Conservation (phyloP, 2,329 filamentous ascomycete species). For the Tympanopsis confertula region DNA sequence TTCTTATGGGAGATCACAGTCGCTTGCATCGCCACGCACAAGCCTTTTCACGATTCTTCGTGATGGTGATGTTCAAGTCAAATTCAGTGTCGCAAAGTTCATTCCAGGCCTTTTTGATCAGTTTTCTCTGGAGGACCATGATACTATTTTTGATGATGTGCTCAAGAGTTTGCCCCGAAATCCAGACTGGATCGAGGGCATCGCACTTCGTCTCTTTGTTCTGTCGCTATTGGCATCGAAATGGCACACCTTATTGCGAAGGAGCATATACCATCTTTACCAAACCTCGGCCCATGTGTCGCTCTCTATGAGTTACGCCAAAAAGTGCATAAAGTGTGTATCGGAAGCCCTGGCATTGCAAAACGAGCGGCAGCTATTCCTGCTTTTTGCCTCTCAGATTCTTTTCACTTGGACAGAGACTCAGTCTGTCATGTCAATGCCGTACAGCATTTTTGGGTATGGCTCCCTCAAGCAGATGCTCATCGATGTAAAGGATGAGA, state of each 20-base stretch:
- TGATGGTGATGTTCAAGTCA: conserved; percentile 56
- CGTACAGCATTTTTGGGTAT: conserved; percentile 79
- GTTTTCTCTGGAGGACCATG: conserved; percentile 74
- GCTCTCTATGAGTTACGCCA: conserved; percentile 57
- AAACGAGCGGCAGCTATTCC: conserved; percentile 62
- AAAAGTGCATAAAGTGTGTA: conserved; percentile 57
- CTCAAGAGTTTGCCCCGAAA: conserved; percentile 68
- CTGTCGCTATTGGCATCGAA: conserved; percentile 65
- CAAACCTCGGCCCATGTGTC: conserved; percentile 71
- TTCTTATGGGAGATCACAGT: conserved; percentile 20
- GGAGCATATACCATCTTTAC: conserved; percentile 87
- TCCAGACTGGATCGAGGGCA: conserved; percentile 63
- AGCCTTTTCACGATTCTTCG: conserved; percentile 64
- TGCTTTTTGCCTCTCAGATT: conserved; percentile 76
- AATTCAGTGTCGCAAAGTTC: conserved; percentile 60
- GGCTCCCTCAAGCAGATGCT: conserved; percentile 56
- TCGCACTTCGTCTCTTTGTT: conserved; percentile 70
- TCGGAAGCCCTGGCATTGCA: conserved; percentile 52
- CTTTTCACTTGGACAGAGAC: conserved; percentile 79
- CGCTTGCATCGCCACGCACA: conserved; percentile 50
- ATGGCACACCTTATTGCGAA: conserved; percentile 78
- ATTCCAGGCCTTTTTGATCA: conserved; percentile 68
- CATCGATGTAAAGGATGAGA: conserved; percentile 61
- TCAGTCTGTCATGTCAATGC: conserved; percentile 58
- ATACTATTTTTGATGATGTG: conserved; percentile 74